Evolutionary conservation across 306 rosid genomes (phyloP).

Genomic region (Castanea mollissima): DNA sequence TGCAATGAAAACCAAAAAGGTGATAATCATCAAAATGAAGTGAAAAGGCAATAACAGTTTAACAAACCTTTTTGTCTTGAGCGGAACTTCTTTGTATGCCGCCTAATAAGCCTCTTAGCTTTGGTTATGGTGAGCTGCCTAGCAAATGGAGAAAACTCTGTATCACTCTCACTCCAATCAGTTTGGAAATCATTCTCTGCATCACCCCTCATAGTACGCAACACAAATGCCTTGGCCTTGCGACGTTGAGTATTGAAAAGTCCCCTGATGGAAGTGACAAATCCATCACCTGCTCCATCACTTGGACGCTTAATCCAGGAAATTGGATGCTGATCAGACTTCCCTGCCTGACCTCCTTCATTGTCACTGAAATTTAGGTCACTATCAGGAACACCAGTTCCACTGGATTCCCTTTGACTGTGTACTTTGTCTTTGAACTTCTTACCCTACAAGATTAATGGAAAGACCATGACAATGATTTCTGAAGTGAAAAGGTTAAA

Average conservation of each 20-base stretch:
- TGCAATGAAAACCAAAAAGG: not conserved
- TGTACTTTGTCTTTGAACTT: constrained; percentile 89
- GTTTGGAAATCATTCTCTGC: constrained; percentile 88
- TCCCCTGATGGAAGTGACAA: constrained; percentile 93
- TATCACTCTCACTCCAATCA: constrained; percentile 96
- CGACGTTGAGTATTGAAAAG: constrained; percentile 89
- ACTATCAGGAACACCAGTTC: constrained; percentile 67
- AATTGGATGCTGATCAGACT: constrained; percentile 68
- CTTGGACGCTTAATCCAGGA: constrained; percentile 84
- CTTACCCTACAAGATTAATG: constrained; percentile 61
- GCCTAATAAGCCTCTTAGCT: constrained; percentile 86
- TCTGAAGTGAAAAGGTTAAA: constrained; percentile 4
- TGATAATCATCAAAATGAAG: not conserved
- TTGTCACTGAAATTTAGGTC: constrained; percentile 88
- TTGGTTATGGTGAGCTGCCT: constrained; percentile 91
- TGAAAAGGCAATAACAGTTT: constrained; percentile 7
- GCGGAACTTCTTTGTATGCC: constrained; percentile 91
- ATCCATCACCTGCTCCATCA: constrained; percentile 99
- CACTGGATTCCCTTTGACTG: constrained; percentile 57
- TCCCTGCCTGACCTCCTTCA: constrained; percentile 70
- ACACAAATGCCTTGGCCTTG: constrained; percentile 91
- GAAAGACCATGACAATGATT: constrained; percentile 5
- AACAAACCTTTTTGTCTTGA: constrained; percentile 79
- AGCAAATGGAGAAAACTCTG: constrained; percentile 85
- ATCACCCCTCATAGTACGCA: constrained; percentile 96